These are phyloP conservation scores for Talaromyces sp. DNA, from an alignment of 2,329 filamentous ascomycete species.

Conservation along the genomic window DNA sequence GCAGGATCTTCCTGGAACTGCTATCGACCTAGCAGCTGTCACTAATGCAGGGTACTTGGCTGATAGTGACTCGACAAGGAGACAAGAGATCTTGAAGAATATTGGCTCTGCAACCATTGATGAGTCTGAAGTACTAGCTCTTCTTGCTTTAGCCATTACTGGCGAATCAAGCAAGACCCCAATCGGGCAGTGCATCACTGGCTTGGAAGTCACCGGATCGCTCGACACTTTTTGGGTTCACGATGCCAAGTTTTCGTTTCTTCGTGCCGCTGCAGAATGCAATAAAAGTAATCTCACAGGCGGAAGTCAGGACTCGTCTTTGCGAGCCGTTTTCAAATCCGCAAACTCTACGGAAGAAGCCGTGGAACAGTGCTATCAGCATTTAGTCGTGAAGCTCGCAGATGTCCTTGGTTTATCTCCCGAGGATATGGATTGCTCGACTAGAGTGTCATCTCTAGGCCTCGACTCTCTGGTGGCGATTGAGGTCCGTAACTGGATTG, in stretches of 20 bases:
- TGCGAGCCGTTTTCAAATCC: background rate
- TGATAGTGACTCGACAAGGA: constrained; percentile 8
- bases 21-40: constrained; percentile 7
- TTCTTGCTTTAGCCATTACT: constrained; percentile 49
- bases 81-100: constrained; percentile 21
- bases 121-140: constrained; percentile 51
- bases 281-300: background rate
- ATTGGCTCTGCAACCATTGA: constrained; percentile 15
- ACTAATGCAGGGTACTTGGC: constrained; percentile 8
- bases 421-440: constrained; percentile 4
- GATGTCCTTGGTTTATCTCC: background rate
- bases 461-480: constrained; percentile 28
- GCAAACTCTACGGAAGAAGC: constrained; percentile 3
- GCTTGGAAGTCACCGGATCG: constrained; percentile 36
- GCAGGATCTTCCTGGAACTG: constrained; percentile 13
- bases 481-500: constrained; percentile 26
- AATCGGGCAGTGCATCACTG: constrained; percentile 51
- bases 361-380: background rate
- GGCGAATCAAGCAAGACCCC: constrained; percentile 41
- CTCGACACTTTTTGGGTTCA: constrained; percentile 6
- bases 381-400: constrained; percentile 2
- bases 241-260: constrained; percentile 1
- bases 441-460: constrained; percentile 12
- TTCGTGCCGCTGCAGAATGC: constrained; percentile 27
- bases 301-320: background rate